These are phyloP conservation scores for Elsinoe ampelina DNA, from an alignment of 2,329 filamentous ascomycete genomes.

Conservation along the genomic window DNA sequence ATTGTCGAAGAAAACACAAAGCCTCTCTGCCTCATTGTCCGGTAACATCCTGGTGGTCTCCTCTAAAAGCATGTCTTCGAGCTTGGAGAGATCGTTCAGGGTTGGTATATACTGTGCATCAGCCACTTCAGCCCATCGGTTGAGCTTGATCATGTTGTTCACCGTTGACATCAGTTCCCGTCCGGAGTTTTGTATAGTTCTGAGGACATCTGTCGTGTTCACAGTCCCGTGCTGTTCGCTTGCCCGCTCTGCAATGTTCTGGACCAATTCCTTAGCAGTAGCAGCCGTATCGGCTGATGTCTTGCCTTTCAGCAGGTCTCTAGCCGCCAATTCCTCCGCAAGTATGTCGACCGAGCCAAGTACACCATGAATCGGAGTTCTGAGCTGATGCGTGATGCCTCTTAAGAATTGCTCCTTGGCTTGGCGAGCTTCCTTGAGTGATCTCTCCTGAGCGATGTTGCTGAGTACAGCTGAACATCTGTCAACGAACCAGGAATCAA, in stretches of 20 bases:
- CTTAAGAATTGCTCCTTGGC: constrained; percentile 39
- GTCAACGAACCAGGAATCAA: constrained; percentile 39
- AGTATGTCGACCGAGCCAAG: constrained; percentile 35
- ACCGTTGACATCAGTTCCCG: constrained; percentile 38
- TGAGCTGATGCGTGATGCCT: constrained; percentile 39
- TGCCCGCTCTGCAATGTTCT: constrained; percentile 31
- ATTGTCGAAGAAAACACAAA: constrained; percentile 29
- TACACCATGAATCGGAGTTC: constrained; percentile 42
- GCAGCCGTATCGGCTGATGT: constrained; percentile 13
- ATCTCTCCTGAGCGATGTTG: constrained; percentile 31
- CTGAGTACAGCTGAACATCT: constrained; percentile 33
- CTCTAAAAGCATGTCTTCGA: constrained; percentile 28
- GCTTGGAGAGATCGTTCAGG: constrained; percentile 25
- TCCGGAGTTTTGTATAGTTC: constrained; percentile 33
- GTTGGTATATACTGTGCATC: constrained; percentile 19
- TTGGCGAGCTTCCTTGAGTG: constrained; percentile 33
- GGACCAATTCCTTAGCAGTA: constrained; percentile 20
- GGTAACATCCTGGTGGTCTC: constrained; percentile 25
- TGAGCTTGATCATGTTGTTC: constrained; percentile 37
- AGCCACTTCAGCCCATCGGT: constrained; percentile 32
- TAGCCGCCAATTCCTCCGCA: constrained; percentile 32
- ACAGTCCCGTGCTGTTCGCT: constrained; percentile 25
- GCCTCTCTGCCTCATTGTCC: constrained; percentile 22
- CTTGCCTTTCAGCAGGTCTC: constrained; percentile 17
- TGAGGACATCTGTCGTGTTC: constrained; percentile 22